Evolutionary conservation across 2,329 filamentous ascomycete species (phyloP).

Genomic region (Celoporthe dispersa): DNA sequence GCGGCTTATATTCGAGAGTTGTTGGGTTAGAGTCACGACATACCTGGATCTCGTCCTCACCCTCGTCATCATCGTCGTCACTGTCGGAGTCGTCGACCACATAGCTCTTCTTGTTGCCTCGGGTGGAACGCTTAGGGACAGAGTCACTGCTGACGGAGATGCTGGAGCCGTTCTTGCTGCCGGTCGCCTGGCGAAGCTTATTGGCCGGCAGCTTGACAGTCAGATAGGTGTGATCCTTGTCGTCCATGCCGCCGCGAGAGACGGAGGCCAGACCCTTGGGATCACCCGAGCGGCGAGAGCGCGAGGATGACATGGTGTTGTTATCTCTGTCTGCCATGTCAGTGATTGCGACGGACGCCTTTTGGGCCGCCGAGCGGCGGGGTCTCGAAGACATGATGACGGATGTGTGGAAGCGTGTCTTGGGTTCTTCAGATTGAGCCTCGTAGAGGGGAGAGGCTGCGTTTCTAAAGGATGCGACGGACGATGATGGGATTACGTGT

Average conservation of each 20-base stretch:
- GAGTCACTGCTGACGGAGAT: constrained; percentile 45
- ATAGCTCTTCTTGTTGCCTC: constrained; percentile 63
- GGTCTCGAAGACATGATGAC: constrained; percentile 54
- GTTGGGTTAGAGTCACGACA: neutral
- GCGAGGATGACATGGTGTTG: constrained; percentile 50
- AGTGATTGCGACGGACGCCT: constrained; percentile 52
- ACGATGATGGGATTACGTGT: neutral
- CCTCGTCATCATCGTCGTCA: constrained; percentile 34
- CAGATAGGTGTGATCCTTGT: constrained; percentile 53
- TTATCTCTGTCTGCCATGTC: constrained; percentile 56
- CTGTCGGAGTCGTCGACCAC: constrained; percentile 56
- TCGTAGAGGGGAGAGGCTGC: neutral
- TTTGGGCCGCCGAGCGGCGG: constrained; percentile 51
- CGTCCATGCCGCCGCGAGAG: constrained; percentile 48
- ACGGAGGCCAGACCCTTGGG: constrained; percentile 45
- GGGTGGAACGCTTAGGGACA: constrained; percentile 53
- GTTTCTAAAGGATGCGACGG: neutral
- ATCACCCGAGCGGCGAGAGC: constrained; percentile 53
- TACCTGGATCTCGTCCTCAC: constrained; percentile 36
- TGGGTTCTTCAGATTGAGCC: constrained; percentile 2
- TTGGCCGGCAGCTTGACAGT: constrained; percentile 57
- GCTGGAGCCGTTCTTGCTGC: constrained; percentile 41
- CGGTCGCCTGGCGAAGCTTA: constrained; percentile 57
- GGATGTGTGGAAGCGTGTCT: neutral
- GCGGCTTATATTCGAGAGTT: neutral